A percentile compares a stretch with the other conserved stretches of the same genome.
These are phyloP conservation scores for Zizania palustris DNA, from an alignment of 202 grass and related monocot genomes.

Conservation along the genomic window DNA sequence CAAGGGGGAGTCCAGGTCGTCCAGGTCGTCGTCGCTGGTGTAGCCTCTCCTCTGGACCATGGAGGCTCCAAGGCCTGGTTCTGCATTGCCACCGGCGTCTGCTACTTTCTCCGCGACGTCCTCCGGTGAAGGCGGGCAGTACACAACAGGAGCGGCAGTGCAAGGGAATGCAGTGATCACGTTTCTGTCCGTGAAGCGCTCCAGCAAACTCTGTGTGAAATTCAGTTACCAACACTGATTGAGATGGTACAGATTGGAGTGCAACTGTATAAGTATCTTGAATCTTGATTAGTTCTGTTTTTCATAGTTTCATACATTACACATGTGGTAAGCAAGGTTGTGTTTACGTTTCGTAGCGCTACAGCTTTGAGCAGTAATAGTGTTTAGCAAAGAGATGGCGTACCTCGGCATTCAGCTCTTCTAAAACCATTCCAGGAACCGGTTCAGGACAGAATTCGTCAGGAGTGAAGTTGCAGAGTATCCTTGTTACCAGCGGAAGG, in stretches of 20 bases:
- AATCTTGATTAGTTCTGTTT: not conserved
- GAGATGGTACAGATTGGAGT: not conserved
- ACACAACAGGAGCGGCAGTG: conserved; percentile 55
- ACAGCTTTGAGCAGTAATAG: not conserved
- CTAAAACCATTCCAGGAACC: conserved; percentile 68
- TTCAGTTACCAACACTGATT: not conserved
- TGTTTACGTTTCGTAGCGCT: not conserved
- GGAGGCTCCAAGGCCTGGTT: conserved; percentile 53
- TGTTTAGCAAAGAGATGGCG: not conserved
- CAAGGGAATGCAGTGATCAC: conserved; percentile 70
- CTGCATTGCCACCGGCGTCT: conserved; percentile 25
- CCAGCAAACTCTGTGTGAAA: conserved; percentile 59
- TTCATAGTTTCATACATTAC: not conserved
- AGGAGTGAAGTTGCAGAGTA: conserved; percentile 78
- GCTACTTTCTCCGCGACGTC: conserved; percentile 66
- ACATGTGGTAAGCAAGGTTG: not conserved
- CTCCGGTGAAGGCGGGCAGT: conserved; percentile 48
- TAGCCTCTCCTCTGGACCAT: conserved; percentile 88
- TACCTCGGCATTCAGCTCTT: conserved; percentile 86
- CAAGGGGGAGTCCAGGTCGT: conserved; percentile 71
- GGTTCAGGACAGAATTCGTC: conserved; percentile 93
- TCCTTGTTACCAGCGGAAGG: conserved; percentile 65
- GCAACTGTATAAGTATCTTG: not conserved
- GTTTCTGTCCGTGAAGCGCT: conserved; percentile 52
- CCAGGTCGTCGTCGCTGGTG: conserved; percentile 87